A percentile compares a stretch with the other conserved stretches of the same genome.
These are phyloP conservation scores for Corrigiola litoralis DNA, from an alignment of 179 eudicot species.

Conservation along the genomic window DNA sequence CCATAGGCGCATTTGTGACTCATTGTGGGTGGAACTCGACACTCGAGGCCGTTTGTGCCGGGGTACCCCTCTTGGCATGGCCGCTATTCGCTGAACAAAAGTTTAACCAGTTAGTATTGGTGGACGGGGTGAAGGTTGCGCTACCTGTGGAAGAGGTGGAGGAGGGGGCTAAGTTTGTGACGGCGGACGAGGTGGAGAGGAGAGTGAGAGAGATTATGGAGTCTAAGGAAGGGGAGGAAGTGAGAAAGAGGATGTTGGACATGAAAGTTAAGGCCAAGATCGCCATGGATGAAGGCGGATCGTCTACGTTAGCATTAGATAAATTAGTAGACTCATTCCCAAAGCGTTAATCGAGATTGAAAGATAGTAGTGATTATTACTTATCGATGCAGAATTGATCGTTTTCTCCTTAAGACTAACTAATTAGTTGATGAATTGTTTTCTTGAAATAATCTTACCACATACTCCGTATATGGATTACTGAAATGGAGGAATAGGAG, in stretches of 20 bases:
- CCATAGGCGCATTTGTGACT: slow-evolving; percentile 56
- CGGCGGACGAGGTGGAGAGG: slow-evolving; percentile 29
- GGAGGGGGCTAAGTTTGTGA: slow-evolving; percentile 26
- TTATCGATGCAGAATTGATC: too few species aligned
- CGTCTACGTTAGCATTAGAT: slow-evolving; percentile 24
- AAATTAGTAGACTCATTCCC: slow-evolving; percentile 13
- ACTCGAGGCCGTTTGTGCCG: slow-evolving; percentile 43
- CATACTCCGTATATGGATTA: too few species aligned
- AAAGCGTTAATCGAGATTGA: too few species aligned
- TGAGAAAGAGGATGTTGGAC: slow-evolving; percentile 21
- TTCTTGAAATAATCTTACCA: too few species aligned
- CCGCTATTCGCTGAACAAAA: slow-evolving; percentile 60
- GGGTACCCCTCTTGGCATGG: slow-evolving; percentile 61
- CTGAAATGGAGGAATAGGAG: too few species aligned
- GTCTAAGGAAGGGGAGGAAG: slow-evolving; percentile 17
- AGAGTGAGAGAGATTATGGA: slow-evolving; percentile 40
- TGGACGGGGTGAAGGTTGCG: slow-evolving; percentile 42
- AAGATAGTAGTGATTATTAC: too few species aligned
- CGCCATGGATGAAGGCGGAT: slow-evolving; percentile 31
- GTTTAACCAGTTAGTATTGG: slow-evolving; percentile 36
- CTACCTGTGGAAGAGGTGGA: slow-evolving; percentile 27
- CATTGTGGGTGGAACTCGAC: slow-evolving; percentile 78
- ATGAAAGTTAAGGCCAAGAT: slow-evolving; percentile 24
- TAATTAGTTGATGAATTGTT: too few species aligned
- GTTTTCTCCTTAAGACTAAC: too few species aligned